Evolutionary conservation across 768 basidiomycete genomes (phyloP).

Genomic region (Boletus rubroflammeus): DNA sequence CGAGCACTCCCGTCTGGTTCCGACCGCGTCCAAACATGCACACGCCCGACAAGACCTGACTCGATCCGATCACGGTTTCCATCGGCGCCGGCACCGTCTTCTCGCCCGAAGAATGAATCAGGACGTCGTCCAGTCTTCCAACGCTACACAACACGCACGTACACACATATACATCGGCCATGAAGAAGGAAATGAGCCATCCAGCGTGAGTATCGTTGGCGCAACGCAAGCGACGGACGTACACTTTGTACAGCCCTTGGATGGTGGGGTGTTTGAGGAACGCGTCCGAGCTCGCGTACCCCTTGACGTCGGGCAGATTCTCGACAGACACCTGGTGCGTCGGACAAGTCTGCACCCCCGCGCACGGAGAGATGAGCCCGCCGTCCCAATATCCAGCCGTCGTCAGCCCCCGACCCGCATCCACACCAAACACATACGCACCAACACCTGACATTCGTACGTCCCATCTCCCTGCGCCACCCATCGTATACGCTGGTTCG

Average conservation of each 20-base stretch:
- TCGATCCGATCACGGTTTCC: conserved; percentile 27
- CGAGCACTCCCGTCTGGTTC: conserved; percentile 27
- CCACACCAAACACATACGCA: conserved; percentile 10
- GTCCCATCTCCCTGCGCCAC: conserved; percentile 34
- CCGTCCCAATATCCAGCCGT: too few relatives aligned
- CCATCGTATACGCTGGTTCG: conserved; percentile 32
- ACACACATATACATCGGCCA: too few relatives aligned
- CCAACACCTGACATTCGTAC: conserved; percentile 38
- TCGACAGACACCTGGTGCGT: conserved; percentile 29
- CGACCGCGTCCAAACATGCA: conserved; percentile 41
- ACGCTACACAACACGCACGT: conserved; percentile 24
- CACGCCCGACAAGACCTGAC: conserved; percentile 26
- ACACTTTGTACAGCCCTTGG: conserved; percentile 43
- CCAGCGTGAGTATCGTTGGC: too few relatives aligned
- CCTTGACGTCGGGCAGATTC: conserved; percentile 36
- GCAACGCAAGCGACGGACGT: not conserved
- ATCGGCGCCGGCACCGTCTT: conserved; percentile 34
- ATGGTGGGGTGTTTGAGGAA: conserved; percentile 43
- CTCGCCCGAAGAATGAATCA: conserved; percentile 32
- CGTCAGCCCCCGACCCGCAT: not conserved
- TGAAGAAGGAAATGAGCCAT: not conserved
- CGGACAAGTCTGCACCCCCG: conserved; percentile 21
- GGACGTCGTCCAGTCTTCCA: conserved; percentile 36
- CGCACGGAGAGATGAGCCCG: not conserved
- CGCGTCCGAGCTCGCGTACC: conserved; percentile 44